Evolutionary conservation across 495 filamentous ascomycete genomes (phyloP).

Genomic region (Niebla homalea): DNA sequence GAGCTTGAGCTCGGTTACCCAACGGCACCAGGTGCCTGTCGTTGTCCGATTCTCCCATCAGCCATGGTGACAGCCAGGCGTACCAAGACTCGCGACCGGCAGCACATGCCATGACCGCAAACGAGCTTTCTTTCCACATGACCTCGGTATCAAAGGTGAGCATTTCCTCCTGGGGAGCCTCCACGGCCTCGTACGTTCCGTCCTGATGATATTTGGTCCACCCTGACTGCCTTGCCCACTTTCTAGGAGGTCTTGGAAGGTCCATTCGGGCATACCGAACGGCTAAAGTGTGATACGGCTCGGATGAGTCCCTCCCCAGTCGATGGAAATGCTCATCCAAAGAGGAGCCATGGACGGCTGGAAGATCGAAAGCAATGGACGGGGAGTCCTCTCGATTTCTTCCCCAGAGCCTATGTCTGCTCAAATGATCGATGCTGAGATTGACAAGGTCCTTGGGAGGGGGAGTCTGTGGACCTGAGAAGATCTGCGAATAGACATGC

Average conservation of each 20-base stretch:
- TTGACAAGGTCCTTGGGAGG: constrained; percentile 58
- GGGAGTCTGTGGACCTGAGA: constrained; percentile 42
- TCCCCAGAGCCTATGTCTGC: constrained; percentile 72
- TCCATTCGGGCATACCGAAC: constrained; percentile 54
- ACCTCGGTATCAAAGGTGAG: constrained; percentile 94
- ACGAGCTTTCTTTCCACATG: constrained; percentile 83
- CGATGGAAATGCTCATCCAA: constrained; percentile 93
- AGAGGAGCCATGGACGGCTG: constrained; percentile 60
- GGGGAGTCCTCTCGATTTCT: constrained; percentile 66
- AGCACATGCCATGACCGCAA: constrained; percentile 93
- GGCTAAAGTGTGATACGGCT: constrained; percentile 70
- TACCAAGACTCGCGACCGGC: constrained; percentile 84
- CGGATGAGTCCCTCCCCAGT: constrained; percentile 74
- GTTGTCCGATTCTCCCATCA: constrained; percentile 67
- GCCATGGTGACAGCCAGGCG: constrained; percentile 92
- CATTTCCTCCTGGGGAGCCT: constrained; percentile 64
- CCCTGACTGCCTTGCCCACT: constrained; percentile 69
- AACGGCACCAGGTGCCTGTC: constrained; percentile 74
- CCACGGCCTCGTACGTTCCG: constrained; percentile 55
- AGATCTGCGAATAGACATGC: constrained; percentile 72
- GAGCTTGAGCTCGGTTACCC: constrained; percentile 52
- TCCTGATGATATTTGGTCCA: constrained; percentile 87
- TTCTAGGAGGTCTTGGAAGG: constrained; percentile 59
- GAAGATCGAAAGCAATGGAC: constrained; percentile 78
- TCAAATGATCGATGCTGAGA: constrained; percentile 72